Base-by-base conservation (phyloP, 208 protist species). In the Angomonas deanei region DNA sequence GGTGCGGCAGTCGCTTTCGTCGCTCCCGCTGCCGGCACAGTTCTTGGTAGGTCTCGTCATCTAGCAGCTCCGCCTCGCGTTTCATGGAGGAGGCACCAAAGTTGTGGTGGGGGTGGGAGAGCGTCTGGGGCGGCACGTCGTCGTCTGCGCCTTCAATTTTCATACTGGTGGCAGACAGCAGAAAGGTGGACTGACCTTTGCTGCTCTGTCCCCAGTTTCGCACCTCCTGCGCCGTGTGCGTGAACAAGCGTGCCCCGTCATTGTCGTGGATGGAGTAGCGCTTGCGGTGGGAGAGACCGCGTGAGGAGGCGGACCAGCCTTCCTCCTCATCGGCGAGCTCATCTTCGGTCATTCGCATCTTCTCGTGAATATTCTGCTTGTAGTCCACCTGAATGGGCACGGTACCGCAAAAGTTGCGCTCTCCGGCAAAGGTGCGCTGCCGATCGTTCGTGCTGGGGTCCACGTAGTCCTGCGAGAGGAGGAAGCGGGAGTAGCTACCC, bases 401-500 rank as follows among this genome's bases (percentile, higher is more conserved):
- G 10, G 72, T 56, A 1, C 78, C 83, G n/a, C 71, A 33, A n/a
- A 75, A 68, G 1, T 74, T 55, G 47, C 60, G 31, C 17, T 65
- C 48, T 1, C 79, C 78, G 42, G 78, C 58, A 64, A 90, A 90
- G 30, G 65, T 84, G 33, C 23, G 61, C 27, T 48, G 11, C 3
- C 64, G 54, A 11, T 71, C 57, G 23, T 76, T 61, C 31, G 72
- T 64, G 28, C 61, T 38, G 23, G 63, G 33, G 3, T 68, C 56
- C 60, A 85, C 65, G 66, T 76, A 36, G 31, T 74, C 73, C 10
- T 75, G 77, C 10, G 76, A 74, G 36, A 79, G 63, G n/a, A 90
- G 64, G 50, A 80, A 86, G 58, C 83, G 83, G 2, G 83, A 90
- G 72, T 90, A 90, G 56, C 68, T 78, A 13, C 83, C 83, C 33